These are phyloP conservation scores for Orbilia brochopaga DNA, from an alignment of 2,329 filamentous ascomycete genomes.

Conservation along the genomic window DNA sequence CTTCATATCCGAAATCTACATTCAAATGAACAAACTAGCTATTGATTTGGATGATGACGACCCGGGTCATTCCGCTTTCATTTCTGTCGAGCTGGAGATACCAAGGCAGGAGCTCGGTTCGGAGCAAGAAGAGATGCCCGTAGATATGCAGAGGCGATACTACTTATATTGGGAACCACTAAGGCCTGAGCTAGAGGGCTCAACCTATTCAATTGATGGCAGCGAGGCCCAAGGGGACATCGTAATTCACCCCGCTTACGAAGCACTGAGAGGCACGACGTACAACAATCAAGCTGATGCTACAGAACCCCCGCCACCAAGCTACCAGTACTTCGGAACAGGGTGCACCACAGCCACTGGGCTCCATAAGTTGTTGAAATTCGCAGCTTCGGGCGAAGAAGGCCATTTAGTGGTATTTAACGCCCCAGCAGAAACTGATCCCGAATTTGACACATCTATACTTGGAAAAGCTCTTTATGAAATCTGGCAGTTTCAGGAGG, in stretches of 20 bases:
- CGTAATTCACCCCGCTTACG: slow-evolving; percentile 7
- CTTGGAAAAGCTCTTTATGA: slow-evolving; percentile 5
- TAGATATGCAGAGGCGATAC: too few species aligned
- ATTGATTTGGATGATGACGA: neutral
- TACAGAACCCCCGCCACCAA: neutral
- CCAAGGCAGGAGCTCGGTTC: neutral
- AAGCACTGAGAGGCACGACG: neutral
- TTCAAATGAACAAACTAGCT: neutral
- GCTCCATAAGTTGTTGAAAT: neutral
- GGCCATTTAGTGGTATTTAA: neutral
- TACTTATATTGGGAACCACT: too few species aligned
- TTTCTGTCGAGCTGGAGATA: slow-evolving; percentile 3
- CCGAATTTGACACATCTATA: neutral
- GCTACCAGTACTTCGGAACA: neutral
- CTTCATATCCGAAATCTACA: slow-evolving; percentile 9
- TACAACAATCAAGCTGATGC: slow-evolving; percentile 9
- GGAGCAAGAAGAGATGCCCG: too few species aligned
- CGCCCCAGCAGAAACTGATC: neutral
- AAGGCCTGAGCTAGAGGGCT: too few species aligned
- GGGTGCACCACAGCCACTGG: neutral
- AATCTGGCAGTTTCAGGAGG: slow-evolving; percentile 5
- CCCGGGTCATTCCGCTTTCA: neutral
- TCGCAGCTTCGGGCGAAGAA: slow-evolving; percentile 9
- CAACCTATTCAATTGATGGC: too few species aligned
- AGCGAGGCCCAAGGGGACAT: too few species aligned